Base-by-base conservation (phyloP, 148 eudicot genomes). In the Bassia scoparia region DNA sequence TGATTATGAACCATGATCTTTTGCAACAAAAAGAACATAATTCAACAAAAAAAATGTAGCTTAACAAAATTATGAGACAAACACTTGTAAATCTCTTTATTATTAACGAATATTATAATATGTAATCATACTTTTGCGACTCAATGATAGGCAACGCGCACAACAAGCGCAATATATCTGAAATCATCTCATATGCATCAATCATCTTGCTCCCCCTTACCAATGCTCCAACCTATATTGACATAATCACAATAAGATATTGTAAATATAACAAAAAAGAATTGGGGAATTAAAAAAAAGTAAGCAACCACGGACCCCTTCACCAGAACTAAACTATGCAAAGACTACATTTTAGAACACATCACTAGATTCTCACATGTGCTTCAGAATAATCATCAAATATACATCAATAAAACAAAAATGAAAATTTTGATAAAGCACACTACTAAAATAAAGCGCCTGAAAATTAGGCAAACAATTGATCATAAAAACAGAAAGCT, bases 101-200 rank as follows among this genome's bases (percentile, higher is more conserved):
- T 34, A 52, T 34, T 17, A 52, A 35, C 69, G 27, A 52, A 0
- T 66, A 12, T 66, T 30, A 71, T 61, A n/a, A 38, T 31, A 34
- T n/a, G 53, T 20, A 24, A 72, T 49, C 97, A 29, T 87, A 96
- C 99, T 96, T 96, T 96, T 92, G 99, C 38, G 99, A 83, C 81
- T 92, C 99, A 41, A 96, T 88, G 46, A 96, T 88, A 96, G 99
- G 90, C 84, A 96, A 77, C 99, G 97, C 33, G 92, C 90, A 44
- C 77, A 41, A 90, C 77, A 81, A 96, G 96, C 77, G 73, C 90
- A 92, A 67, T 96, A 96, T 76, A 96, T 80, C 81, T 85, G 90
- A 73, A 96, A 92, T 87, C 43, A 92, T 92, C 97, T n/a, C 97
- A 77, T 80, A 96, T 38, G 99, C 99, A 62, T 89, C 90, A 69